phyloP scores from a whole-genome alignment of 1,139 yeast genomes.

The Yamadazyma diddensiae region DNA sequence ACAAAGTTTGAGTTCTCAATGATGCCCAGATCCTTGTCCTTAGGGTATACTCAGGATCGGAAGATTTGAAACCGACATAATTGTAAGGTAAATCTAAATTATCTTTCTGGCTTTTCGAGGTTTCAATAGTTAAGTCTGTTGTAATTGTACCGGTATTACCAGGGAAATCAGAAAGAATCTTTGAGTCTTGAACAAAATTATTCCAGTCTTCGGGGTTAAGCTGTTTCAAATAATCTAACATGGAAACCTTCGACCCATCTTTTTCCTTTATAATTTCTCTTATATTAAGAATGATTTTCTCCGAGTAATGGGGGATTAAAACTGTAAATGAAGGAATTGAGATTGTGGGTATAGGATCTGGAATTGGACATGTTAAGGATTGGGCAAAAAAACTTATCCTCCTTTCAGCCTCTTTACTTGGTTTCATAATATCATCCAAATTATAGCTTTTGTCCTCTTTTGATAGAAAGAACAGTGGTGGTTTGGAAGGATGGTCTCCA shows the following conservation, averaged over 20 bases:
- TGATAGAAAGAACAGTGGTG: conserved; percentile 71
- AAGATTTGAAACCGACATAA: conserved; percentile 66
- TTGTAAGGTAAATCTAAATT: conserved; percentile 58
- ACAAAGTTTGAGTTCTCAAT: conserved; percentile 71
- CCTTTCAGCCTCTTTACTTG: conserved; percentile 74
- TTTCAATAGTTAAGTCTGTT: neutral
- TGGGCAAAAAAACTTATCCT: conserved; percentile 87
- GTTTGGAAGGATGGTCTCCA: conserved; percentile 30
- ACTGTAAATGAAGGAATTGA: conserved; percentile 86
- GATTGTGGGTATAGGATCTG: conserved; percentile 67
- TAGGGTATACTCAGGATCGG: conserved; percentile 57
- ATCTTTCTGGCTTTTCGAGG: conserved; percentile 26
- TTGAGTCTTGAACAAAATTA: conserved; percentile 65
- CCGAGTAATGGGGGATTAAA: conserved; percentile 80
- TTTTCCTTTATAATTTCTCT: conserved; percentile 67
- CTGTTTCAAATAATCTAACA: conserved; percentile 71
- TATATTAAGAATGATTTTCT: conserved; percentile 63
- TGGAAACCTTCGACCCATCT: conserved; percentile 56
- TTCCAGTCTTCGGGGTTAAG: conserved; percentile 75
- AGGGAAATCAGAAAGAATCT: conserved; percentile 28
- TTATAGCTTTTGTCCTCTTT: conserved; percentile 58
- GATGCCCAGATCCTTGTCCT: conserved; percentile 85
- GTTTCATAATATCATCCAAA: conserved; percentile 41
- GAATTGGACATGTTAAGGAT: conserved; percentile 73
- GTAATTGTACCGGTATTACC: neutral